Conservation (phyloP, 2,329 filamentous ascomycete genomes). For the Ophiocordyceps camponoti-rufipedis region DNA sequence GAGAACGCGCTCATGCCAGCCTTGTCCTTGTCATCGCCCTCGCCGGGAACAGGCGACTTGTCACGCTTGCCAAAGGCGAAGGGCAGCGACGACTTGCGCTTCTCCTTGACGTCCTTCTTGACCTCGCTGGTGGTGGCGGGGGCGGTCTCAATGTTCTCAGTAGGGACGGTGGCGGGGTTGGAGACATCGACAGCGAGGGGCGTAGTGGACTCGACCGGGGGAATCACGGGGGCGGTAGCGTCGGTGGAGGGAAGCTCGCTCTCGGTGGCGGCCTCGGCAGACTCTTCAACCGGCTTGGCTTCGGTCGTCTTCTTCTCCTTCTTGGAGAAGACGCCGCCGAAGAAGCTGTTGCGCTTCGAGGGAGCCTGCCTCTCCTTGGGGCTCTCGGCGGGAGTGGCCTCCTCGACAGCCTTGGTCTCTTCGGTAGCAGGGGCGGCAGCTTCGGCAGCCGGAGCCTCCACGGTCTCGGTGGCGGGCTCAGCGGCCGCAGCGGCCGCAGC, state of each 20-base stretch:
- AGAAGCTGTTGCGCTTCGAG: constrained; percentile 39
- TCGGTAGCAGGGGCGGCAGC: constrained; percentile 9
- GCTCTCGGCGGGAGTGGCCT: constrained; percentile 21
- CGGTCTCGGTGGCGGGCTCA: constrained; percentile 18
- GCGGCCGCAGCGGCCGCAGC: constrained; percentile 11
- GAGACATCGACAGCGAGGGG: constrained; percentile 36
- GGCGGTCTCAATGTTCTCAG: constrained; percentile 27
- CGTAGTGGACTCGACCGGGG: constrained; percentile 37
- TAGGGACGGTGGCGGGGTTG: constrained; percentile 25
- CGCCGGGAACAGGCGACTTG: constrained; percentile 35
- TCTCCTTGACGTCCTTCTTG: constrained; percentile 53
- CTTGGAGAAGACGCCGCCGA: constrained; percentile 30
- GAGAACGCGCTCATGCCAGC: constrained; percentile 33
- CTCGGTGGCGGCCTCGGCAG: constrained; percentile 23
- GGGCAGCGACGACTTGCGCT: constrained; percentile 62
- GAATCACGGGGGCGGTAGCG: constrained; percentile 39
- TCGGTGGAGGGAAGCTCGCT: constrained; percentile 22
- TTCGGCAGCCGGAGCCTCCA: constrained; percentile 17
- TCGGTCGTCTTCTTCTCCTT: constrained; percentile 42
- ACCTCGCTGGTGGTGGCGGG: constrained; percentile 28
- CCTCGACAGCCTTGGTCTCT: constrained; percentile 6
- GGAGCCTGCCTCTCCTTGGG: constrained; percentile 30
- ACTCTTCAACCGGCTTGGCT: constrained; percentile 20
- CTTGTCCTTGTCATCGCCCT: constrained; percentile 31
- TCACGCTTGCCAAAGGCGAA: constrained; percentile 73